Base-by-base conservation (phyloP, 2,329 filamentous ascomycete genomes). In the Pestalotiopsis fici region DNA sequence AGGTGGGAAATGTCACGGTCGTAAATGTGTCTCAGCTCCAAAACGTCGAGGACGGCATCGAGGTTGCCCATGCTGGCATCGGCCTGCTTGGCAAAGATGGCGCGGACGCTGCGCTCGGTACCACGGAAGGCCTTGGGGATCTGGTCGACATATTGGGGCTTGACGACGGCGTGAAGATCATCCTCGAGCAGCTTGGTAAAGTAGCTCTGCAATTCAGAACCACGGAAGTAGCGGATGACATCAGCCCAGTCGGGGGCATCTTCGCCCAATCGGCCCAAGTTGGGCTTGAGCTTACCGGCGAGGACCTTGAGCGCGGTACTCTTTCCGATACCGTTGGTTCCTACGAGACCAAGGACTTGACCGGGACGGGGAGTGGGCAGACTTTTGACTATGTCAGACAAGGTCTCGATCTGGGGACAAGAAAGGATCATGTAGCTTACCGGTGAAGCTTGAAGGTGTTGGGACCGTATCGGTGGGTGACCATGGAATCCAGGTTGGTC, bases 381-480 rank as follows among this genome's bases (percentile, higher is more conserved):
- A 75, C 43, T 50, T n/a, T n/a, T 18, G 18, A n/a, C 7, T 50
- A 15, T 3, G 55, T 59, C 23, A 59, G 55, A 3, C 55, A 59
- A 18, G 13, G 12, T 25, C 25, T 59, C n/a, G 28, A 59, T 18
- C 11, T 18, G n/a, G 18, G n/a, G 23, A 25, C 13, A 59, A 11
- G 4, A 6, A 23, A 23, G 7, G 31, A 7, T 35, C 23, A 15
- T 59, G 27, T 31, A 43, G 35, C 43, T 50, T 50, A 50, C 43
- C 97, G 91, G 83, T 99, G 96, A 73, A 99, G 90, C 88, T 99
- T 99, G 90, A 99, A 99, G 85, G 95, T 98, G 88, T 99, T 99
- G 80, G 96, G 95, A 66, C 95, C 97, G 86, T 99, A 99, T 79
- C 96, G 93, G 82, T 99, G 97, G 74, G 96, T 98, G 78, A 99